Base-by-base conservation (phyloP, 441 rosid species). In the Viola pubescens region DNA sequence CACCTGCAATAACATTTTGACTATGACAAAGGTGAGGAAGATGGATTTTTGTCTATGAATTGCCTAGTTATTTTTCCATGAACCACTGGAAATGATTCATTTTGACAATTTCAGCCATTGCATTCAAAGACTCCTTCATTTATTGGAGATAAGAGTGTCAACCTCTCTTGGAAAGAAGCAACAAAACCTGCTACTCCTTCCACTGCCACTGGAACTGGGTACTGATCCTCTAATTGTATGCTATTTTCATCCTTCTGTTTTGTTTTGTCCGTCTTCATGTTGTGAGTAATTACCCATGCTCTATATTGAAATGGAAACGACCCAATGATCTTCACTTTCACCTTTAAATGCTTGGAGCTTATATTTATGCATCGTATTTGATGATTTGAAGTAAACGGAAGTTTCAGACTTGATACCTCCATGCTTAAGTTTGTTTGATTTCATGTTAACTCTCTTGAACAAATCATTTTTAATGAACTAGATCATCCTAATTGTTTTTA, bases 1-100 rank as follows among this genome's bases (percentile, higher is more conserved):
- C 57, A 94, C 96, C 41, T 94, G 97, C 77, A 90, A 94, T 77
- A 94, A 94, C 81, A 94, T 94, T 74, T 75, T 89, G 74, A 88
- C 96, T 40, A 84, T 94, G 97, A 82, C 97, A 63, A 94, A 90
- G 97, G 99, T 94, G 68, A 71, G 53, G 34, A 39, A 39, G 41
- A 54, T 9, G 49, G 13, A 46, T 5, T 59, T 42, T 52, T 38
- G 54, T 4, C 58, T 12, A 63, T 48, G 52, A 37, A 16, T 42
- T 61, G 7, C 52, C 60, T 56, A 42, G 41, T 43, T 5, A 12
- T 60, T 47, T 16, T 46, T 60, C 52, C 9, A 5, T 54, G 14
- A 59, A 53, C 52, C 44, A 52, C 16, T 19, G 6, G 0, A 7
- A 51, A 52, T 71, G 37, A 61, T 58, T 45, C 14, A 5, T 49